Percentiles rank a stretch among this genome's conserved stretches.
Evolutionary conservation across 768 basidiomycete species (phyloP).

Genomic region (Collybia nuda): DNA sequence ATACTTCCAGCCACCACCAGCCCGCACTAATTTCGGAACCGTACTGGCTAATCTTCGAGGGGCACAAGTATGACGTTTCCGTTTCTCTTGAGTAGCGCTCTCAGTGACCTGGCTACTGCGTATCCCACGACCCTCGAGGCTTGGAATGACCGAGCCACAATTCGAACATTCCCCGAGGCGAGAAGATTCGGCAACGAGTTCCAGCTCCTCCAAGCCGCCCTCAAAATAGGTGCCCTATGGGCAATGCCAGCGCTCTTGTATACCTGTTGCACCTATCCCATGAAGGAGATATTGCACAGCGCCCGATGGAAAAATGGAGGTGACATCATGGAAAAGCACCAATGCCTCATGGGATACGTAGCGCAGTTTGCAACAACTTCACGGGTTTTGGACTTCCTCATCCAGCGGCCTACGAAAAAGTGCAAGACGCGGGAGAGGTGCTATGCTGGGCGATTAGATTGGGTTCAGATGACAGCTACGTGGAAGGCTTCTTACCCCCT

Average conservation of each 20-base stretch:
- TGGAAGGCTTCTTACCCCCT: slow-evolving; percentile 15
- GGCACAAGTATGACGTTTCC: slow-evolving; percentile 19
- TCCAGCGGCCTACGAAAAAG: slow-evolving; percentile 1
- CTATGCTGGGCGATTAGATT: slow-evolving; percentile 7
- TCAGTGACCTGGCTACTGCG: slow-evolving; percentile 16
- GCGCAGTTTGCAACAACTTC: slow-evolving; percentile 13
- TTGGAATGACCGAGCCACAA: slow-evolving; percentile 12
- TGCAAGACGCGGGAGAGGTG: slow-evolving; percentile 6
- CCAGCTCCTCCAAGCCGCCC: slow-evolving; percentile 15
- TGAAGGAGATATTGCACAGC: slow-evolving; percentile 15
- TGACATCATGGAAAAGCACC: slow-evolving; percentile 10
- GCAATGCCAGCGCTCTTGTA: slow-evolving; percentile 18
- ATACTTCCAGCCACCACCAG: slow-evolving; percentile 16
- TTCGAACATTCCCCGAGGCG: slow-evolving; percentile 12
- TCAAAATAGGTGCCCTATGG: slow-evolving; percentile 15
- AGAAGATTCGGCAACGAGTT: slow-evolving; percentile 15
- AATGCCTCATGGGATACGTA: slow-evolving; percentile 12
- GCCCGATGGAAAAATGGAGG: slow-evolving; percentile 12
- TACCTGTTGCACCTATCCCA: slow-evolving; percentile 15
- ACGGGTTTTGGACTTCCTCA: slow-evolving; percentile 11
- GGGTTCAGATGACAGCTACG: slow-evolving; percentile 11
- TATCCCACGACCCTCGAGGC: slow-evolving; percentile 15
- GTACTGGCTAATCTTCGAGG: slow-evolving; percentile 15
- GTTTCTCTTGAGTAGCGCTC: slow-evolving; percentile 13
- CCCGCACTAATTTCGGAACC: slow-evolving; percentile 11